These are phyloP conservation scores for Penicillium bovifimosum DNA, from an alignment of 495 filamentous ascomycete species.

Conservation along the genomic window DNA sequence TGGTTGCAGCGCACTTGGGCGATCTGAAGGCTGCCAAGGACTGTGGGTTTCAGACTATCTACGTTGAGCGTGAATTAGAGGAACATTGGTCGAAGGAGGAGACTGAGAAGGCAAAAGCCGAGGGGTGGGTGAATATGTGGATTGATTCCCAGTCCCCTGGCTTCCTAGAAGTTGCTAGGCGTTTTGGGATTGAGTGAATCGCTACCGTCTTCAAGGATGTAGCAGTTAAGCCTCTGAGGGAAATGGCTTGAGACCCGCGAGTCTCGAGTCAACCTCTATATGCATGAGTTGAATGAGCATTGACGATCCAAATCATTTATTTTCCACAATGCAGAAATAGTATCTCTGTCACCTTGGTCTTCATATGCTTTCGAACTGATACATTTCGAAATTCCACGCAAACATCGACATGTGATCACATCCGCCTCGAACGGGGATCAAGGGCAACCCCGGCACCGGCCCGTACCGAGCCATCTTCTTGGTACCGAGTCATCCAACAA, in stretches of 20 bases:
- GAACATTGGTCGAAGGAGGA: constrained; percentile 53
- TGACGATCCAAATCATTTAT: too few species aligned
- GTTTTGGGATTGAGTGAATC: constrained; percentile 21
- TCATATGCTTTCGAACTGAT: too few species aligned
- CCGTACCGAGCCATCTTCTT: too few species aligned
- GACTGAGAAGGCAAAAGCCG: constrained; percentile 46
- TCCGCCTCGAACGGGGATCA: too few species aligned
- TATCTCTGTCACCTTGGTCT: too few species aligned
- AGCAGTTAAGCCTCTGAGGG: not conserved
- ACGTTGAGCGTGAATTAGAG: constrained; percentile 64
- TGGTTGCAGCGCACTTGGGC: constrained; percentile 73
- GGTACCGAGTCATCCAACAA: too few species aligned
- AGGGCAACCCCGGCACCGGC: too few species aligned
- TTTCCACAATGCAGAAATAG: too few species aligned
- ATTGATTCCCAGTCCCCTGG: constrained; percentile 22
- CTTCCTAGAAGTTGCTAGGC: constrained; percentile 32
- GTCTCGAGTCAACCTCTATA: not conserved
- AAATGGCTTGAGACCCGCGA: not conserved
- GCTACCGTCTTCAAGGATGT: not conserved
- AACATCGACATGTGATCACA: too few species aligned
- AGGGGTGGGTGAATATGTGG: constrained; percentile 50
- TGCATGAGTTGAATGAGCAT: too few species aligned
- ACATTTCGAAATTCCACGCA: too few species aligned
- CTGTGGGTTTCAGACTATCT: constrained; percentile 63
- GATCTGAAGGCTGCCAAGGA: constrained; percentile 63